Percentiles rank a stretch among this genome's conserved stretches.
Conservation (phyloP, 2,329 filamentous ascomycete species). For the Pyricularia sp. region DNA sequence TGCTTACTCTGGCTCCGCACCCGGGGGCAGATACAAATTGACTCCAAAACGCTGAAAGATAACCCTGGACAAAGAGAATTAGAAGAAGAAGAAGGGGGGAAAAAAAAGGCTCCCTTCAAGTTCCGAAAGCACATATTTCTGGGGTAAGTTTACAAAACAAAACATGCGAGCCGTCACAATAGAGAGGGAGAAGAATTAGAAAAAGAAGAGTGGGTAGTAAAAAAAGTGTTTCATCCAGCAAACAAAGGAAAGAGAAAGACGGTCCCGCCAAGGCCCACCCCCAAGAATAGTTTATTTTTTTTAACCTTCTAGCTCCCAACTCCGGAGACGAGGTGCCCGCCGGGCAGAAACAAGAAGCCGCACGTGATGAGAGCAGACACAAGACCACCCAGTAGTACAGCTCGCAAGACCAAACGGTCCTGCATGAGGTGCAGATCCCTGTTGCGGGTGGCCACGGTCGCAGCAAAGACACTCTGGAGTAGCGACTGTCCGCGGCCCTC, state of each 20-base stretch:
- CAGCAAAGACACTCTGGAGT: constrained; percentile 16
- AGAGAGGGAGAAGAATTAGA: too few species aligned
- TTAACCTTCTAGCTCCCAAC: not conserved
- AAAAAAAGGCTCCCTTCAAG: too few species aligned
- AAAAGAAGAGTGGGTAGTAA: too few species aligned
- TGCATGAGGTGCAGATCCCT: constrained; percentile 19
- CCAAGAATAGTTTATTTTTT: not conserved
- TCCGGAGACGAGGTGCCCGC: not conserved
- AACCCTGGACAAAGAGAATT: too few species aligned
- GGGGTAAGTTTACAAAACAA: too few species aligned
- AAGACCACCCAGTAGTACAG: constrained; percentile 20
- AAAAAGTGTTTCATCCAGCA: too few species aligned
- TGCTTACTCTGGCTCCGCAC: not conserved
- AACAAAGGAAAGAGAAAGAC: too few species aligned
- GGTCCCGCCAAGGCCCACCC: too few species aligned
- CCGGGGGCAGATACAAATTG: not conserved
- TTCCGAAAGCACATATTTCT: too few species aligned
- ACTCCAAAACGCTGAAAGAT: not conserved
- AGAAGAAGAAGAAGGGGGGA: too few species aligned
- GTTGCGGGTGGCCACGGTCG: constrained; percentile 18
- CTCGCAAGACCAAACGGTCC: constrained; percentile 18
- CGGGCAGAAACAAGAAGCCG: constrained; percentile 17
- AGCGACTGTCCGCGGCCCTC: constrained; percentile 15
- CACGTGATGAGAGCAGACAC: constrained; percentile 17
- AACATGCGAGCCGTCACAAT: too few species aligned